These are phyloP conservation scores for Sicyos edulis DNA, from an alignment of 306 rosid species.

Conservation along the genomic window DNA sequence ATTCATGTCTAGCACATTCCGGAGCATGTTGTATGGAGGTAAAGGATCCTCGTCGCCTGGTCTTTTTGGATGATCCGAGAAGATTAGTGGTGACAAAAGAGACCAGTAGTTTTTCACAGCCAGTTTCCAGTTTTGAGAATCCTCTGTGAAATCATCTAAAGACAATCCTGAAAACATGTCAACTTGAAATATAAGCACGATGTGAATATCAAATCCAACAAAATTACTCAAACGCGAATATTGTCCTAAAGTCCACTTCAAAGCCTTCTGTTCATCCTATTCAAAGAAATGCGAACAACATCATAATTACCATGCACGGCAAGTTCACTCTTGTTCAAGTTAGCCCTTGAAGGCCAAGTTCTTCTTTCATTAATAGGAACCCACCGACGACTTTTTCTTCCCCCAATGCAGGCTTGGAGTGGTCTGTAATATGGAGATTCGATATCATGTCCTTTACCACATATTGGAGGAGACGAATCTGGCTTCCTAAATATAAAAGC, in stretches of 20 bases:
- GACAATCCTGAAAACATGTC: conserved; percentile 53
- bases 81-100: conserved; percentile 86
- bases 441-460: conserved; percentile 76
- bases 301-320: conserved; percentile 52
- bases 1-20: conserved; percentile 97
- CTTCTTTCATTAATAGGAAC: conserved; percentile 58
- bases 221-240: background rate
- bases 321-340: conserved; percentile 56
- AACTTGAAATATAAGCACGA: background rate
- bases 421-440: conserved; percentile 91
- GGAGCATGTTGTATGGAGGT: conserved; percentile 96
- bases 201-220: background rate
- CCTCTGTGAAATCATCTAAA: conserved; percentile 66
- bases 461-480: conserved; percentile 58
- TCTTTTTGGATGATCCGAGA: conserved; percentile 99
- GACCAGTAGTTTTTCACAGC: conserved; percentile 88
- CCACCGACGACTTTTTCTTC: conserved; percentile 87
- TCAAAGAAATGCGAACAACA: conserved; percentile 22
- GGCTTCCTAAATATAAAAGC: conserved; percentile 54
- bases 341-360: conserved; percentile 79
- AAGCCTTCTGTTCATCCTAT: background rate
- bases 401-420: conserved; percentile 81
- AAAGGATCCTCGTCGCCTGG: conserved; percentile 99
- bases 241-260: no score
- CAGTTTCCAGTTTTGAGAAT: conserved; percentile 54